Evolutionary conservation across 371 early-diverging fungal species (phyloP), one percentile per base, ranked within the genome.

Genomic region (Mucor mucedo): DNA sequence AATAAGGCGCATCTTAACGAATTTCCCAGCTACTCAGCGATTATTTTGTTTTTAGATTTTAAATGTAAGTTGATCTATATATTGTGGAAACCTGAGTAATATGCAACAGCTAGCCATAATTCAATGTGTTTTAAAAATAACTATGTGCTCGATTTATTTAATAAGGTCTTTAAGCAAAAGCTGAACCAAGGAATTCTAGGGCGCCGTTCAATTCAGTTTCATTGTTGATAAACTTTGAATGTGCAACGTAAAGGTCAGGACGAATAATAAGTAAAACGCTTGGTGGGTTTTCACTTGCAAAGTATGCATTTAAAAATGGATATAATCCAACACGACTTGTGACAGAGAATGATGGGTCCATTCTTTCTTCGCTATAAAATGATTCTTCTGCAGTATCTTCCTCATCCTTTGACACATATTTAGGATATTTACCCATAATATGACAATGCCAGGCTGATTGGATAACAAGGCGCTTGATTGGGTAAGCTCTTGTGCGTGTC

Each of bases 181-280:
- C 9, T 7, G 47, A 47, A 21, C 21, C 21, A 40, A 60, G 30
- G 21, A 60, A 65, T 32, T 48, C 9, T 11, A 59, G 32, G 1
- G 65, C 48, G 2, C 28, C 10, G 5, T 48, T 48, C 8, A 67
- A 8, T 9, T 62, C 62, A 16, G 0, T 13, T 41, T 58, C 45
- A 27, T 58, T 62, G 7, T 35, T 35, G 4, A 68, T 41, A 7
- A 63, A 11, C n/a, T 59, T 58, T 27, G 63, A 35, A 33, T 68
- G 58, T 5, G 69, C 56, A 16, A 68, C 47, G 47, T 68, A 60
- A 13, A 50, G 32, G 52, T 68, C 69, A 38, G 69, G 69, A 5
- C 69, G 63, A 14, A 68, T 45, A 38, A 63, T 41, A 5, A 68
- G 16, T 2, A 68, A 6, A 0, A 52, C 60, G 16, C 59, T 55